These are phyloP conservation scores for Globisporangium barbulae DNA, from an alignment of 352 stramenopile genomes.

Conservation along the genomic window DNA sequence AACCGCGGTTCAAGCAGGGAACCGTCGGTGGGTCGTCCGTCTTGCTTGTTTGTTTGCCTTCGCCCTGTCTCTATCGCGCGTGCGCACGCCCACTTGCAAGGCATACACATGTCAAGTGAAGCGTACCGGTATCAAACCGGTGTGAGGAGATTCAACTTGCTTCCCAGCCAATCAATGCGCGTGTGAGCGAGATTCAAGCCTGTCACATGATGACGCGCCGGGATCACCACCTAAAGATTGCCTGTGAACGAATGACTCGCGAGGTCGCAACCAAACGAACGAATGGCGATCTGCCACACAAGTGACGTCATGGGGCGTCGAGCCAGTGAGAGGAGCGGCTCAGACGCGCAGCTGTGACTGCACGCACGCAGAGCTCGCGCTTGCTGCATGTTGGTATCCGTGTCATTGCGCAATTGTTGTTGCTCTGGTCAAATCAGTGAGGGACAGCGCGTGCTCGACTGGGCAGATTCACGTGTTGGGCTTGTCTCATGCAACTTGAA, in stretches of 20 bases:
- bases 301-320: conserved; percentile 4
- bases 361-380: neutral
- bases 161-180: neutral
- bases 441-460: neutral
- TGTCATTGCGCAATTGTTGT: neutral
- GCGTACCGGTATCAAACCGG: neutral
- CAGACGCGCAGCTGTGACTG: neutral
- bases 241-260: conserved; percentile 5
- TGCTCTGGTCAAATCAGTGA: neutral
- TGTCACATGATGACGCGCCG: conserved; percentile 13
- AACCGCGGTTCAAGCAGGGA: neutral
- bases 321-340: neutral
- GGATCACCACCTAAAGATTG: neutral
- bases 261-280: neutral
- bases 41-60: neutral
- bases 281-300: no score
- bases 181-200: neutral
- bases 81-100: neutral
- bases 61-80: neutral
- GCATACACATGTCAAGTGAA: conserved; percentile 2
- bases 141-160: conserved; percentile 8
- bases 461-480: neutral
- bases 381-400: no score
- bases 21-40: neutral
- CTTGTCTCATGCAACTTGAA: conserved; percentile 1